A percentile compares a stretch with the other conserved stretches of the same genome.
These are phyloP conservation scores for Nakaseomyces bracarensis DNA, from an alignment of 1,139 yeast genomes.

Conservation along the genomic window DNA sequence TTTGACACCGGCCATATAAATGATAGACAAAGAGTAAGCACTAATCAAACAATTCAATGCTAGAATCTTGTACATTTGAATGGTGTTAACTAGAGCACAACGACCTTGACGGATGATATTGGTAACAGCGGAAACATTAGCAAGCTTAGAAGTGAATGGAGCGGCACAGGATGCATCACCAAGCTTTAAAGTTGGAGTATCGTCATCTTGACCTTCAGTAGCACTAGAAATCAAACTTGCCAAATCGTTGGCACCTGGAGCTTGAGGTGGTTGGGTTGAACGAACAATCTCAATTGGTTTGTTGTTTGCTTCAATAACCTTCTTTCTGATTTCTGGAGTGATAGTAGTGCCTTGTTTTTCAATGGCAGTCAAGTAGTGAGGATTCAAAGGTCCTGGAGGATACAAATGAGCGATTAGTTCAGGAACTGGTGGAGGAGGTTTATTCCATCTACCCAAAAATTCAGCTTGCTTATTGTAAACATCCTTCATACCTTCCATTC, in stretches of 20 bases:
- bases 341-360: constrained; percentile 73
- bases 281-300: constrained; percentile 26
- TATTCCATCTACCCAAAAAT: constrained; percentile 71
- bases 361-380: constrained; percentile 77
- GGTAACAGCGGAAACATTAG: constrained; percentile 88
- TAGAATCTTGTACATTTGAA: constrained; percentile 96
- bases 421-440: constrained; percentile 81
- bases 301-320: constrained; percentile 39
- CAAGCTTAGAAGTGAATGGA: constrained; percentile 90
- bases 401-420: constrained; percentile 80
- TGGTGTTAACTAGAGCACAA: constrained; percentile 93
- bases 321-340: constrained; percentile 55
- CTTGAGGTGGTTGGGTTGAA: constrained; percentile 26
- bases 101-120: constrained; percentile 97
- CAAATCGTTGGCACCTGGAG: constrained; percentile 42
- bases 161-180: constrained; percentile 99
- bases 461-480: constrained; percentile 81
- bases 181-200: constrained; percentile 81
- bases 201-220: constrained; percentile 61
- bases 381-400: constrained; percentile 92
- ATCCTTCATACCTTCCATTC: constrained; percentile 52
- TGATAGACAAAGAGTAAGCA: constrained; percentile 89
- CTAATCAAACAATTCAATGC: constrained; percentile 95
- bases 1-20: constrained; percentile 94
- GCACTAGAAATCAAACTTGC: constrained; percentile 71